Evolutionary conservation across 2,329 filamentous ascomycete species (phyloP).

Genomic region (Truncatella angustata): DNA sequence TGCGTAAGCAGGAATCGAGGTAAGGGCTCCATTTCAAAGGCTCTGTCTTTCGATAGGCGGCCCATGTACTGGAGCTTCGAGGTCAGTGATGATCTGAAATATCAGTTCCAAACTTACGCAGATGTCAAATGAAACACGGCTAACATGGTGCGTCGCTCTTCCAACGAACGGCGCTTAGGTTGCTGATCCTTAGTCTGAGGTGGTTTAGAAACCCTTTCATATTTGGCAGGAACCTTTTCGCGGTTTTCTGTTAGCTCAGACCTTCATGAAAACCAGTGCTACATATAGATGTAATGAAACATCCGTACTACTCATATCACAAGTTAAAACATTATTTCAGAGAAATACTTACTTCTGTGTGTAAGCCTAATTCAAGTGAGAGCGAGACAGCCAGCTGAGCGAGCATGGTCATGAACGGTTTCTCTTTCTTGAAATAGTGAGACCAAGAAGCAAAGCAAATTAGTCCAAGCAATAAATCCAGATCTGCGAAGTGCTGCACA

Average conservation of each 20-base stretch:
- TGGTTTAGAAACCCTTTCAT: neutral
- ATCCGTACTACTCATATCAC: too few relatives aligned
- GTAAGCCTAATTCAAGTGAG: slow-evolving; percentile 22
- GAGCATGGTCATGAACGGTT: slow-evolving; percentile 24
- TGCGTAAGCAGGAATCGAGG: slow-evolving; percentile 17
- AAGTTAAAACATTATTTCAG: neutral
- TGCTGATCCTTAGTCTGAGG: neutral
- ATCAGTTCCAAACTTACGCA: too few relatives aligned
- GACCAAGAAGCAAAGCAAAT: slow-evolving; percentile 20
- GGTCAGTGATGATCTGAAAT: neutral
- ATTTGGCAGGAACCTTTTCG: too few relatives aligned
- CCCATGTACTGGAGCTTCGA: slow-evolving; percentile 22
- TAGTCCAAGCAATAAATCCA: slow-evolving; percentile 18
- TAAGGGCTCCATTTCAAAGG: slow-evolving; percentile 21
- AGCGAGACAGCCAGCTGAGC: slow-evolving; percentile 21
- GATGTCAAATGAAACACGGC: slow-evolving; percentile 25
- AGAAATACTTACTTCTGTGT: slow-evolving; percentile 12
- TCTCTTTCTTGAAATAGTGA: slow-evolving; percentile 19
- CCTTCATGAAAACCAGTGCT: too few relatives aligned
- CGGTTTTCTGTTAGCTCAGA: too few relatives aligned
- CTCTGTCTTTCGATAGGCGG: slow-evolving; percentile 21
- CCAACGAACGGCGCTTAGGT: slow-evolving; percentile 14
- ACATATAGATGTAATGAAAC: too few relatives aligned
- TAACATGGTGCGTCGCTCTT: slow-evolving; percentile 19
- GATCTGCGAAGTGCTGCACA: slow-evolving; percentile 15